Evolutionary conservation across 1,139 yeast species (phyloP).

Genomic region (Debaryomyces sp.): DNA sequence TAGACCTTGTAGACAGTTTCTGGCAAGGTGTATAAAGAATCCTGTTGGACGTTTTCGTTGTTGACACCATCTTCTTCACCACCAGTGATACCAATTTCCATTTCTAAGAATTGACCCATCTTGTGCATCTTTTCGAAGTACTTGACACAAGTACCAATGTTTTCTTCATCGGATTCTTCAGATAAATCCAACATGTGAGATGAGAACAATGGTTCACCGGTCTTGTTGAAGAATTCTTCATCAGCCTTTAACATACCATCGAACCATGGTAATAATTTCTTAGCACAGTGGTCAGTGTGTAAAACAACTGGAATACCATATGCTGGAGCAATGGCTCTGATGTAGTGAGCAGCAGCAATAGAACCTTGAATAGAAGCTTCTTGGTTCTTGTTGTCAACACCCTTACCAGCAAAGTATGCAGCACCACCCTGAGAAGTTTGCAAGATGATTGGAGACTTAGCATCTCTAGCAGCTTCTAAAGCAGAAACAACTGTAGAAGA

Average conservation of each 20-base stretch:
- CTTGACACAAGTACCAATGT: constrained; percentile 91
- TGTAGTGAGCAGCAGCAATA: constrained; percentile 97
- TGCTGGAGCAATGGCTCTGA: constrained; percentile 93
- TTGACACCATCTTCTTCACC: constrained; percentile 99
- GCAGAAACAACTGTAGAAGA: constrained; percentile 97
- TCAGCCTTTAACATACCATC: constrained; percentile 98
- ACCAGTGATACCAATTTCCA: constrained; percentile 99
- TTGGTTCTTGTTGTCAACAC: constrained; percentile 92
- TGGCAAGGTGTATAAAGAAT: constrained; percentile 89
- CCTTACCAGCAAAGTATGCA: constrained; percentile 99
- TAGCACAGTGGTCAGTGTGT: constrained; percentile 99
- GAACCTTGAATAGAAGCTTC: constrained; percentile 94
- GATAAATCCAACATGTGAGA: constrained; percentile 99
- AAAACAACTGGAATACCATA: constrained; percentile 96
- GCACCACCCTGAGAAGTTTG: constrained; percentile 99
- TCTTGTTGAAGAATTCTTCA: constrained; percentile 81
- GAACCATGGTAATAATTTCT: constrained; percentile 96
- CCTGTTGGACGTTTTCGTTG: constrained; percentile 91
- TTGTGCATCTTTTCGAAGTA: constrained; percentile 94
- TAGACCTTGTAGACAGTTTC: constrained; percentile 92
- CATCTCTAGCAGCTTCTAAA: constrained; percentile 97
- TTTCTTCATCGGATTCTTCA: constrained; percentile 95
- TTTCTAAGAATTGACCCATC: constrained; percentile 97
- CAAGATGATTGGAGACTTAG: constrained; percentile 91
- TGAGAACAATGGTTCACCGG: constrained; percentile 96